phyloP scores from a whole-genome alignment of 331 rosid species.

The Acacia concinna region DNA sequence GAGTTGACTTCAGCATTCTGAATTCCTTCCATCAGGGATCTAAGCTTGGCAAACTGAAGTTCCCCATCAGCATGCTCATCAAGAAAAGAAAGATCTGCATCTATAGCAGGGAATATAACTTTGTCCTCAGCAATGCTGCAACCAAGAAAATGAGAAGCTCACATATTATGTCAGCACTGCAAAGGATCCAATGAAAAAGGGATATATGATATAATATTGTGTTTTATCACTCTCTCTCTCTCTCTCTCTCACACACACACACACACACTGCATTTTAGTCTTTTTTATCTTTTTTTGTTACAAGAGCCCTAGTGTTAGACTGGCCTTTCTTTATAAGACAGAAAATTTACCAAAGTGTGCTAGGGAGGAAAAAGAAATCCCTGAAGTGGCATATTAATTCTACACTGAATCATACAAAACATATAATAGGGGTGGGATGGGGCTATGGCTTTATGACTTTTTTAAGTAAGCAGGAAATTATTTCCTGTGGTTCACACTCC shows the following conservation, averaged over 20 bases:
- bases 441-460: background rate
- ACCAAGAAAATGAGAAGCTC: constrained; percentile 28
- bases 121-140: constrained; percentile 84
- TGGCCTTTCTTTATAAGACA: background rate
- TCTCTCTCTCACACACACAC: background rate
- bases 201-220: background rate
- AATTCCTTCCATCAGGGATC: constrained; percentile 65
- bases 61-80: constrained; percentile 76
- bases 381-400: background rate
- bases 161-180: background rate
- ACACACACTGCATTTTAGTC: background rate
- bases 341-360: background rate
- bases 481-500: background rate
- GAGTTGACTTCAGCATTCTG: constrained; percentile 60
- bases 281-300: background rate
- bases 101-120: constrained; percentile 76
- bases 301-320: background rate
- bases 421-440: background rate
- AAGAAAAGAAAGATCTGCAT: constrained; percentile 60
- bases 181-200: background rate
- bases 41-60: constrained; percentile 65
- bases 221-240: background rate
- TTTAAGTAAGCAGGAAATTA: background rate
- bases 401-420: background rate
- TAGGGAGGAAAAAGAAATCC: background rate